phyloP scores from a whole-genome alignment of 495 filamentous ascomycete genomes.

The Penicillium pulvis region DNA sequence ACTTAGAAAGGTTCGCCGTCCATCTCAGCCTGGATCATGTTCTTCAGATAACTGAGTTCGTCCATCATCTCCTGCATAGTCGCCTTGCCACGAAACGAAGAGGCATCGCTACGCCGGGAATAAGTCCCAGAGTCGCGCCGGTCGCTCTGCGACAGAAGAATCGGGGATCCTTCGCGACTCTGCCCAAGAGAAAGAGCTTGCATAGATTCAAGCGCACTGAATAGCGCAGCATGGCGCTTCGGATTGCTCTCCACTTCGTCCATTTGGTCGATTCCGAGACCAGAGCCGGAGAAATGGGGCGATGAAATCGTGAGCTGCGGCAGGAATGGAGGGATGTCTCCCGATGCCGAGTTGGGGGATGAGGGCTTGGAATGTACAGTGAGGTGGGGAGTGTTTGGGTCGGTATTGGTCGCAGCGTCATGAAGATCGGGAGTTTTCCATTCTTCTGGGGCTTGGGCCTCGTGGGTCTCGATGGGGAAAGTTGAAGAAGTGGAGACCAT shows the following conservation, averaged over 20 bases:
- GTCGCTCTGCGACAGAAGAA: slow-evolving; percentile 26
- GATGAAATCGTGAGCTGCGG: slow-evolving; percentile 37
- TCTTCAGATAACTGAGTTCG: slow-evolving; percentile 54
- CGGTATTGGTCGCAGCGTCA: slow-evolving; percentile 28
- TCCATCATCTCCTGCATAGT: slow-evolving; percentile 54
- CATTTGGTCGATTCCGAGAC: slow-evolving; percentile 40
- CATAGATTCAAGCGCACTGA: slow-evolving; percentile 37
- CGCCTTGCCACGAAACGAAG: slow-evolving; percentile 29
- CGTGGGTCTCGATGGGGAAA: slow-evolving; percentile 28
- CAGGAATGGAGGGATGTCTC: slow-evolving; percentile 33
- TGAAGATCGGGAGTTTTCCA: slow-evolving; percentile 31
- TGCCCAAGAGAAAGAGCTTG: slow-evolving; percentile 31
- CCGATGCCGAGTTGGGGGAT: slow-evolving; percentile 36
- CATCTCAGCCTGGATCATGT: slow-evolving; percentile 49
- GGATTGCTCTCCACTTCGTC: slow-evolving; percentile 45
- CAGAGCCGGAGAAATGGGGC: slow-evolving; percentile 35
- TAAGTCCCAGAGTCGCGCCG: slow-evolving; percentile 12
- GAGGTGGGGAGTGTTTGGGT: slow-evolving; percentile 45
- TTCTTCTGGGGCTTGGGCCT: slow-evolving; percentile 24
- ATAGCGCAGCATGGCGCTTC: slow-evolving; percentile 50
- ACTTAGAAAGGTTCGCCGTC: slow-evolving; percentile 28
- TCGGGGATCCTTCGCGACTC: slow-evolving; percentile 29
- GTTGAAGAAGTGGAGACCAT: slow-evolving; percentile 37
- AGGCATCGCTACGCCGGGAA: slow-evolving; percentile 28
- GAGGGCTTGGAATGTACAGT: slow-evolving; percentile 39